Evolutionary conservation across 202 grass and related monocot species (phyloP).

Genomic region (Panicum hallii): DNA sequence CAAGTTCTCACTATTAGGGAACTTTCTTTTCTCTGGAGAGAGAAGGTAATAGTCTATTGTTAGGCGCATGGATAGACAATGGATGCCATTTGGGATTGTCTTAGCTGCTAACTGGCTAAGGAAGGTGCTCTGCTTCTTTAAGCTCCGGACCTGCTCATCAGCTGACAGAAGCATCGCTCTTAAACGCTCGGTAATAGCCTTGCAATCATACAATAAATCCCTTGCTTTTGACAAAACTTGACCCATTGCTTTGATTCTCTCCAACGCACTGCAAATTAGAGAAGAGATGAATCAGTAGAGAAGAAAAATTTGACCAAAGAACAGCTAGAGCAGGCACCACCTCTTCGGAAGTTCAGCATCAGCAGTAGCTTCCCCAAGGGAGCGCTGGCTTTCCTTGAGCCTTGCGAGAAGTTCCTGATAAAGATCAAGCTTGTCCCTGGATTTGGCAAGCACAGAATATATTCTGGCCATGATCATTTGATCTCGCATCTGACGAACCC

Average conservation of each 20-base stretch:
- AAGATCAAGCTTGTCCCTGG: conserved; percentile 75
- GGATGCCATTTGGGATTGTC: conserved; percentile 73
- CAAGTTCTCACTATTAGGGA: conserved; percentile 67
- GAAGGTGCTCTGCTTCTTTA: conserved; percentile 80
- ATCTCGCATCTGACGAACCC: conserved; percentile 62
- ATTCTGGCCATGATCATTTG: conserved; percentile 90
- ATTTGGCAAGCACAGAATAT: conserved; percentile 72
- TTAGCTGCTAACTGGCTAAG: conserved; percentile 70
- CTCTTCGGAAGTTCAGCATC: conserved; percentile 74
- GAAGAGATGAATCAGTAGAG: conserved; percentile 24
- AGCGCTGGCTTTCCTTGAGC: conserved; percentile 75
- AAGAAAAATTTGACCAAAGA: conserved; percentile 32
- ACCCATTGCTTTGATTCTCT: conserved; percentile 56
- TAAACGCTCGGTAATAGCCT: conserved; percentile 49
- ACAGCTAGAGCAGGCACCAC: conserved; percentile 33
- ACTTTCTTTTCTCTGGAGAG: conserved; percentile 67
- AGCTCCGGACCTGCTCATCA: conserved; percentile 71
- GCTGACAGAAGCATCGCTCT: conserved; percentile 70
- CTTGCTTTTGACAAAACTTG: conserved; percentile 65
- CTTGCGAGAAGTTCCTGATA: conserved; percentile 64
- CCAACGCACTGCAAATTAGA: conserved; percentile 53
- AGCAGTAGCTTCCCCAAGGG: conserved; percentile 71
- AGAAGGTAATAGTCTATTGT: conserved; percentile 71
- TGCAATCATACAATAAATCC: conserved; percentile 61
- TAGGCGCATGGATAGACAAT: conserved; percentile 73